These are phyloP conservation scores for Heliamphora pulchella DNA, from an alignment of 179 eudicot genomes.

Conservation along the genomic window DNA sequence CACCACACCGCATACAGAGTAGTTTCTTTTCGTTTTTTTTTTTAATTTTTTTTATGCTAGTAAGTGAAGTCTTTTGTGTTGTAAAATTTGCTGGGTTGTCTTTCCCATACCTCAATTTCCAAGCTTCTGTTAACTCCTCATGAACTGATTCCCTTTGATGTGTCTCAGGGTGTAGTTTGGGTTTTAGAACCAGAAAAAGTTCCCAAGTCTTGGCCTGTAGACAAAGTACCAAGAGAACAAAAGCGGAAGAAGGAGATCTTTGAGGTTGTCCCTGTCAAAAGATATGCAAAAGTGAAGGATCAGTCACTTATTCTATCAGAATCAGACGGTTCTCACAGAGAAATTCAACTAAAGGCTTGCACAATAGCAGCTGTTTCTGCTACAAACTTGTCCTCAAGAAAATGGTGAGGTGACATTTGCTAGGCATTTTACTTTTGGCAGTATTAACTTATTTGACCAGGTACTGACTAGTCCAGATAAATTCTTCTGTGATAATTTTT, in stretches of 20 bases:
- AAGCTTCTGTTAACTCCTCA: background rate
- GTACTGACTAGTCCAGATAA: background rate
- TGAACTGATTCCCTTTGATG: background rate
- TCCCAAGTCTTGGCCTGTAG: slow-evolving; percentile 38
- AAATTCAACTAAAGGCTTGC: slow-evolving; percentile 65
- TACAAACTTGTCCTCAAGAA: slow-evolving; percentile 56
- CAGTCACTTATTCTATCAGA: slow-evolving; percentile 55
- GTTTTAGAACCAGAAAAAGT: slow-evolving; percentile 62
- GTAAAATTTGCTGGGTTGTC: background rate
- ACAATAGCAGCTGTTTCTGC: slow-evolving; percentile 80
- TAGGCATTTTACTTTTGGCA: slow-evolving; percentile 6
- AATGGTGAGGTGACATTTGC: slow-evolving; percentile 49
- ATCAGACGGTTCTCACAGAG: slow-evolving; percentile 49
- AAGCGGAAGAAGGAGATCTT: slow-evolving; percentile 54
- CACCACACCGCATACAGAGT: background rate
- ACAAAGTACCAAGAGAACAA: slow-evolving; percentile 36
- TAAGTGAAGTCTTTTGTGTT: background rate
- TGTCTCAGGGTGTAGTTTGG: slow-evolving; percentile 74
- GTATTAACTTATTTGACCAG: background rate
- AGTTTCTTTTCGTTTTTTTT: background rate
- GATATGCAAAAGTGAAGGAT: slow-evolving; percentile 64
- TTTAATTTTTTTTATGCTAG: background rate
- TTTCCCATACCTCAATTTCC: slow-evolving; percentile 4
- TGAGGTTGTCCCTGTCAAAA: slow-evolving; percentile 71
- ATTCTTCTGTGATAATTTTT: background rate